A percentile compares a stretch with the other conserved stretches of the same genome.
These are phyloP conservation scores for Paecilomyces variotii DNA, from an alignment of 2,329 filamentous ascomycete genomes.

Conservation along the genomic window DNA sequence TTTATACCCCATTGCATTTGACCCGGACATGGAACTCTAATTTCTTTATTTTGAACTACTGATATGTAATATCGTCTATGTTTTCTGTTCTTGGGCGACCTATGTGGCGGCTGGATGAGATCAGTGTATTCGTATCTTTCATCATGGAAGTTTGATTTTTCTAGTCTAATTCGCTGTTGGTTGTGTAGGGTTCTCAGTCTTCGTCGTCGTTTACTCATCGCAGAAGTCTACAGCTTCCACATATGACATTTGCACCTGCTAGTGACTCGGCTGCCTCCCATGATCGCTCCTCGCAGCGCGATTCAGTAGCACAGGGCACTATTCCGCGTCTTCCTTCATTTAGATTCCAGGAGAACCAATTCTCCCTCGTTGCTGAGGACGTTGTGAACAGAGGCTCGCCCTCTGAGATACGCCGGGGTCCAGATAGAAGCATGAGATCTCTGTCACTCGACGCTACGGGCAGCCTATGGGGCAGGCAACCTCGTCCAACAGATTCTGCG, in stretches of 20 bases:
- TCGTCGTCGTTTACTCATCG: neutral
- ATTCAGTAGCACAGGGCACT: neutral
- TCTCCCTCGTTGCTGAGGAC: neutral
- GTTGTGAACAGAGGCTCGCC: neutral
- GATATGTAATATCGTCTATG: neutral
- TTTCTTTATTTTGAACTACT: neutral
- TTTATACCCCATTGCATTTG: constrained; percentile 1
- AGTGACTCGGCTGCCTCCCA: neutral
- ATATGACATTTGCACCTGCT: neutral
- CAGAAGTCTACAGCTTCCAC: neutral
- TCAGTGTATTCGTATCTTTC: neutral
- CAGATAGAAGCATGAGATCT: neutral
- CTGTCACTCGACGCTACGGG: neutral
- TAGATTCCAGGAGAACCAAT: constrained; percentile 3
- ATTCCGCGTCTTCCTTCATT: constrained; percentile 10
- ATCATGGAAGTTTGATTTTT: constrained; percentile 3
- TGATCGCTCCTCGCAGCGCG: neutral
- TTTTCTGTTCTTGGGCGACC: neutral
- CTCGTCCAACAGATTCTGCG: neutral
- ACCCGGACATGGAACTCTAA: neutral
- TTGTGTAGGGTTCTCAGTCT: constrained; percentile 1
- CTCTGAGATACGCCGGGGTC: neutral
- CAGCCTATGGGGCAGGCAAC: neutral
- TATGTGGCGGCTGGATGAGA: neutral
- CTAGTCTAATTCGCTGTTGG: constrained; percentile 1